These are phyloP conservation scores for Shiraia sp. DNA, from an alignment of 2,329 filamentous ascomycete species.

Conservation along the genomic window DNA sequence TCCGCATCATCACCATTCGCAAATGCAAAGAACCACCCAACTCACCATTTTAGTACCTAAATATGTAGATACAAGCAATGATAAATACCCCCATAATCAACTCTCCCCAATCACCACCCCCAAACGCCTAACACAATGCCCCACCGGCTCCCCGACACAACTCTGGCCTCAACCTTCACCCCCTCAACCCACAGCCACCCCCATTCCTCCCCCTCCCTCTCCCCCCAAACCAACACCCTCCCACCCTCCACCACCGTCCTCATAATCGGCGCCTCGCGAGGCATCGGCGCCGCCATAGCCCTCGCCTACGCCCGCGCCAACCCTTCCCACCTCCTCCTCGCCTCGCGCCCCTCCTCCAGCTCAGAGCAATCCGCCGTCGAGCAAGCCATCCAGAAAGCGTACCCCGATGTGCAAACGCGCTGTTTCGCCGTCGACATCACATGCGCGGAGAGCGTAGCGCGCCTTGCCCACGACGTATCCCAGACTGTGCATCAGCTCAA, in stretches of 20 bases:
- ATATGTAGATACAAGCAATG: no score
- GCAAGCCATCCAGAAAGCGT: conserved; percentile 9
- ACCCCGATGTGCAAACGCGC: conserved; percentile 6
- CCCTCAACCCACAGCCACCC: conserved; percentile 15
- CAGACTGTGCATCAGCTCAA: conserved; percentile 35
- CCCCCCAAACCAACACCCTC: conserved; percentile 24
- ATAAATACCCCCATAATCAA: no score
- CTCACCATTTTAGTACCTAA: no score
- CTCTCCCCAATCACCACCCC: neutral
- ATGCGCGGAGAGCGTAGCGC: conserved; percentile 25
- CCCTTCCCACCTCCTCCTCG: conserved; percentile 26
- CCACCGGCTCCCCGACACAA: conserved; percentile 13
- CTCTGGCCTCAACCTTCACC: conserved; percentile 23
- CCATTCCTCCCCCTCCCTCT: conserved; percentile 8
- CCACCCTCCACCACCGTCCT: conserved; percentile 27
- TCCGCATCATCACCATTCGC: no score
- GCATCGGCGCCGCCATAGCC: conserved; percentile 37
- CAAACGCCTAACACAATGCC: conserved; percentile 8
- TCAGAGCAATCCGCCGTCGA: conserved; percentile 16
- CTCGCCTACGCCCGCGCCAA: conserved; percentile 36
- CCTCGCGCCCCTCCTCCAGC: conserved; percentile 25
- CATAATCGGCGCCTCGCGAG: conserved; percentile 38
- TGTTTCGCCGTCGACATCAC: conserved; percentile 35
- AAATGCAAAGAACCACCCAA: no score
- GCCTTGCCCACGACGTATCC: conserved; percentile 24